Conservation (phyloP, 345 rosid genomes). For the Atalantia buxifolia region DNA sequence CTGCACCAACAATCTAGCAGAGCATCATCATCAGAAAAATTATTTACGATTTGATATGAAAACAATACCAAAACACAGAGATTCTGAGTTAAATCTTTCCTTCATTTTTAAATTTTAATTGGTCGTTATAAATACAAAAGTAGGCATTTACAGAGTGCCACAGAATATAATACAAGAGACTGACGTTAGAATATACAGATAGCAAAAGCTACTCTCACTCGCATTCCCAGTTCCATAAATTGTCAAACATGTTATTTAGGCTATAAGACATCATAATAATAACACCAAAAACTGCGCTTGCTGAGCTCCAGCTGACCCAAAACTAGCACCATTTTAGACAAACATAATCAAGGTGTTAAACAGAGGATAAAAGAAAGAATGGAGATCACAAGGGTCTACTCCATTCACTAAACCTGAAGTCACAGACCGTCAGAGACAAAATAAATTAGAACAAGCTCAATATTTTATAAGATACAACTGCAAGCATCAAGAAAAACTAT, state of each 20-base stretch:
- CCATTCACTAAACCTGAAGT: background rate
- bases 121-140: background rate
- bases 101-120: background rate
- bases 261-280: no score
- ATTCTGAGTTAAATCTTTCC: background rate
- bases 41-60: background rate
- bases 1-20: slow-evolving; percentile 92
- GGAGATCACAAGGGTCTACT: background rate
- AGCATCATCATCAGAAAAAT: slow-evolving; percentile 31
- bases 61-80: background rate
- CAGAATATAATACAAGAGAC: background rate
- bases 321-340: background rate
- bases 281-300: background rate
- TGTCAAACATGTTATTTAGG: background rate
- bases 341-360: background rate
- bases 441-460: background rate
- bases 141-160: background rate
- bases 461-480: background rate
- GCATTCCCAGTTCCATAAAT: background rate
- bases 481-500: background rate
- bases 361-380: background rate
- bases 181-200: background rate
- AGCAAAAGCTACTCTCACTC: background rate
- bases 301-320: background rate
- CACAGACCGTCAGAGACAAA: background rate